A percentile compares a stretch with the other conserved stretches of the same genome.
phyloP scores from a whole-genome alignment of 352 stramenopile genomes.

The Phytophthora lateralis region DNA sequence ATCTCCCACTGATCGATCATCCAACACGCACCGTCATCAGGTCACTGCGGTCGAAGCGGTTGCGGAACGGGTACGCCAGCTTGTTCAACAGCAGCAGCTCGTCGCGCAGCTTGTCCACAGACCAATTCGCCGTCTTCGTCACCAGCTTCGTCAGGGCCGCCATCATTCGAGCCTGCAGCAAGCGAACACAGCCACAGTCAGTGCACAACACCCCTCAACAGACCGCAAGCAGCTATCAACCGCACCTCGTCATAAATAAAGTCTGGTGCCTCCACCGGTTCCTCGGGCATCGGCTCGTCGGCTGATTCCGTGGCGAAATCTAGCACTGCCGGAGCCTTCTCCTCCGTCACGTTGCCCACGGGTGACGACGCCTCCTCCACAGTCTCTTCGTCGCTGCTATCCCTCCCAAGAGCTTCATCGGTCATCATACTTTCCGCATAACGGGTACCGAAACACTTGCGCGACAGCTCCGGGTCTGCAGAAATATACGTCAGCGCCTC shows the following conservation, averaged over 20 bases:
- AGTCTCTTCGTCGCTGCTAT: slow-evolving; percentile 30
- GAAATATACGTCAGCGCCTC: slow-evolving; percentile 68
- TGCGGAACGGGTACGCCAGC: slow-evolving; percentile 67
- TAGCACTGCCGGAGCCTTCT: slow-evolving; percentile 7
- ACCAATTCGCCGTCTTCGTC: slow-evolving; percentile 66
- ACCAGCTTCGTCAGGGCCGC: slow-evolving; percentile 55
- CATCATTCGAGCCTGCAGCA: slow-evolving; percentile 57
- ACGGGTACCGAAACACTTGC: slow-evolving; percentile 77
- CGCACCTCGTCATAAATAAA: slow-evolving; percentile 90
- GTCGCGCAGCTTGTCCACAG: slow-evolving; percentile 72
- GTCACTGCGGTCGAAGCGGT: slow-evolving; percentile 59
- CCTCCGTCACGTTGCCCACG: slow-evolving; percentile 3
- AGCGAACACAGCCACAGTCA: slow-evolving; percentile 6
- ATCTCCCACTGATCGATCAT: background rate
- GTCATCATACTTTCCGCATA: slow-evolving; percentile 53
- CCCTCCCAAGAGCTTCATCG: slow-evolving; percentile 42
- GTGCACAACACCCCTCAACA: background rate
- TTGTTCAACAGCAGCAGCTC: slow-evolving; percentile 75
- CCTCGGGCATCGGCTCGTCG: slow-evolving; percentile 32
- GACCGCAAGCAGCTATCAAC: background rate
- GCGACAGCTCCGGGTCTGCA: slow-evolving; percentile 42
- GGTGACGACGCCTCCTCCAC: slow-evolving; percentile 9
- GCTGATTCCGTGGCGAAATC: slow-evolving; percentile 1
- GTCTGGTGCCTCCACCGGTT: slow-evolving; percentile 28
- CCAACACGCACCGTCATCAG: slow-evolving; percentile 66